Evolutionary conservation across 306 rosid species (phyloP), one percentile per base, ranked within the genome.

Genomic region (Luffa acutangula): DNA sequence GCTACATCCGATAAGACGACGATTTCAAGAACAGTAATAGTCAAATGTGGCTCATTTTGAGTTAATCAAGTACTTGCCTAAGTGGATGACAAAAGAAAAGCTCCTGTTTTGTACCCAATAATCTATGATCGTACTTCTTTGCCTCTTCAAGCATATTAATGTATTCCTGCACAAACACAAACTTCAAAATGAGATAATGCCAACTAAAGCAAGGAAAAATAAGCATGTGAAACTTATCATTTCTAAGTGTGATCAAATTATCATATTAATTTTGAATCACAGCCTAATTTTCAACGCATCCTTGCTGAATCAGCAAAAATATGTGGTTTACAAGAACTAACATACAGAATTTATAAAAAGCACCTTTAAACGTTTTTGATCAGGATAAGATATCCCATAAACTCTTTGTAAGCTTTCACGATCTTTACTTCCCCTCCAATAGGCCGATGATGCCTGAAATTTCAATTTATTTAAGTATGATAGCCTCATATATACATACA

Each of bases 331-430:
- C 10, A 64, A 57, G 36, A 36, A 62, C 46, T 21, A 76, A 69
- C 56, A 15, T 17, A 2, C 20, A 15, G 5, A 31, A 56, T 63
- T 45, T 65, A 53, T 42, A 51, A 76, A 76, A 81, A 79, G 79
- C 81, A 94, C 98, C 98, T 92, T 88, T 86, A 94, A 82, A 72
- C 94, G 84, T 87, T 92, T 92, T 78, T 89, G 86, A 87, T 94
- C 98, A 65, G 97, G 98, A 89, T 86, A 94, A 80, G 98, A 94
- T 82, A 94, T 94, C 77, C 98, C 98, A 84, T 94, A 94, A 71
- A 94, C 98, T 83, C 98, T 89, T 76, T 94, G 98, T 82, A 94
- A 88, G 76, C 96, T 94, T 87, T 94, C 98, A 34, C 96, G 90
- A 82, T 89, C 88, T 83, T 92, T 94, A 83, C 93, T 88, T 49